Evolutionary conservation across 2,329 filamentous ascomycete genomes (phyloP), one percentile per base, ranked within the genome.

Genomic region (Beauveria rudraprayagi): DNA sequence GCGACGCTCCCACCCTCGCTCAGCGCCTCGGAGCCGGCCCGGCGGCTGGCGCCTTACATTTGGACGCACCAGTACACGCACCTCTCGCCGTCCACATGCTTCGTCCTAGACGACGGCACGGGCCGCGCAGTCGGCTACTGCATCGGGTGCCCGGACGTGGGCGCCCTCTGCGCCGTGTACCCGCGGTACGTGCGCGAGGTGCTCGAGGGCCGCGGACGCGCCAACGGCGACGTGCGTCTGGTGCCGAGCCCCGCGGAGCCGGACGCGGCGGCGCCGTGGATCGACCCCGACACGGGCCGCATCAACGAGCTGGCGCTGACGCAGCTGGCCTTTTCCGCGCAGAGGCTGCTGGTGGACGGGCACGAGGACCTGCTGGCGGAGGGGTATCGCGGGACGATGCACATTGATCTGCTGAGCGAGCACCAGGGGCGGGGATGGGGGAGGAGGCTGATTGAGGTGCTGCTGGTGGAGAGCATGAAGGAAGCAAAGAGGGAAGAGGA

Each of bases 1-100:
- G 75, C 70, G 30, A 81, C 79, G 37, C 75, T 81, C 19, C 77
- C 78, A 3, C 75, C 75, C 0, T 75, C 73, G 5, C 73, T 80
- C n/a, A 43, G 65, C 28, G 50, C 66, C 19, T 76, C 75, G 30
- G 67, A 72, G 41, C 67, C 66, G 11, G 73, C 72, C 5, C 63
- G 65, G 52, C 70, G 70, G 19, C 71, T 79, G 34, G 72, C 77
- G 16, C 78, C 78, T 1, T 81, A 81, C 70, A 65, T 81, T 66
- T 82, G 79, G 79, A 79, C 77, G 9, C 78, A 80, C 66, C 78
- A 75, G 43, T 81, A 77, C 72, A 79, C 77, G 17, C 70, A 74
- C 65, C 76, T 81, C 62, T 77, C 71, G 9, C 78, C 78, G 0
- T 46, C 64, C 11, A 76, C 75, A 16, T 79, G 77, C 71, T 76